A percentile compares a stretch with the other conserved stretches of the same genome.
phyloP scores from a whole-genome alignment of 2,329 filamentous ascomycete species.

The Chrysoporthe puriensis region DNA sequence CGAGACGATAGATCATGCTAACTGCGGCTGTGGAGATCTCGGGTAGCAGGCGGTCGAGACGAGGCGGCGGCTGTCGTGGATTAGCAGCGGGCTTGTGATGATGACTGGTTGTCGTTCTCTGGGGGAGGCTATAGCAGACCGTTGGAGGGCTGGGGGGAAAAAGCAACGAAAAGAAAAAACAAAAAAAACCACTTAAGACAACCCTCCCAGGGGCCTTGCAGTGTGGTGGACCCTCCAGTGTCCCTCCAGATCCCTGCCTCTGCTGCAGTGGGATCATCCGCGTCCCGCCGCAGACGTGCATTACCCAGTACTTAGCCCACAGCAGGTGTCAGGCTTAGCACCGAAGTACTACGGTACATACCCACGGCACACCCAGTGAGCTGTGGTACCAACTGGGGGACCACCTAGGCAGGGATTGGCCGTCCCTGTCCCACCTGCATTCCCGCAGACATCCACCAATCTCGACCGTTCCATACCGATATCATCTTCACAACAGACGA shows the following conservation, averaged over 20 bases:
- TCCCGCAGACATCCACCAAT: background rate
- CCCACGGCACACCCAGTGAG: too few relatives aligned
- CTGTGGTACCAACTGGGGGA: background rate
- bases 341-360: background rate
- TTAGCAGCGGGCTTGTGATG: background rate
- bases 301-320: background rate
- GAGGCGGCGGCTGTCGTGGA: background rate
- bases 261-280: slow-evolving; percentile 1
- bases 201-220: background rate
- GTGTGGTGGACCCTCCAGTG: too few relatives aligned
- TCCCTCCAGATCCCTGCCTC: background rate
- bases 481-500: background rate
- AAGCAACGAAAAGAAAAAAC: background rate
- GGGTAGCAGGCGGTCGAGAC: background rate
- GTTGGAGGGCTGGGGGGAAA: background rate
- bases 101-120: background rate
- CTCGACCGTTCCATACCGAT: background rate
- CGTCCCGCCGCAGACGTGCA: background rate
- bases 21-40: background rate
- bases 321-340: background rate
- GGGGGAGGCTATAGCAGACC: background rate
- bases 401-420: background rate
- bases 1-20: background rate
- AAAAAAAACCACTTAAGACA: too few relatives aligned
- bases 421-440: background rate